Evolutionary conservation across 225 moss, liverwort and hornwort genomes (phyloP).

Genomic region (Anthoceros angustus): DNA sequence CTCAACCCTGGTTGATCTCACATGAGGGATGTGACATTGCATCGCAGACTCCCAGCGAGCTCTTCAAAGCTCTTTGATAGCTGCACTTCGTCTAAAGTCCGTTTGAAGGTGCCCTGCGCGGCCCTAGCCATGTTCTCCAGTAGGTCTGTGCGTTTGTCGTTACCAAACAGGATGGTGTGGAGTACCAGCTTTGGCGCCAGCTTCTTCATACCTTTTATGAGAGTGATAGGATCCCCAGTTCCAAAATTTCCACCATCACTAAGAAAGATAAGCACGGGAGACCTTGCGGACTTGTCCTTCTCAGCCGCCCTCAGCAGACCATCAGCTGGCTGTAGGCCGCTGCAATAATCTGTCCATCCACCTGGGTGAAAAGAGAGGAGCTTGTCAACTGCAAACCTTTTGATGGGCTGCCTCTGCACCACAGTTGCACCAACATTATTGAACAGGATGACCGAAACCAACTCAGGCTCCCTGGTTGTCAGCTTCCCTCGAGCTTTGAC

Average conservation of each 20-base stretch:
- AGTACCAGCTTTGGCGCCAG: slow-evolving; percentile 13
- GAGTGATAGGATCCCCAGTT: slow-evolving; percentile 7
- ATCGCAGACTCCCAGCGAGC: slow-evolving; percentile 21
- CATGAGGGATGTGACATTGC: slow-evolving; percentile 18
- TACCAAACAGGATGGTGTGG: slow-evolving; percentile 32
- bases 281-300: neutral
- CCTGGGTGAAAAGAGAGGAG: neutral
- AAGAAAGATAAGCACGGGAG: slow-evolving; percentile 20
- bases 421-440: neutral
- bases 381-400: slow-evolving; percentile 10
- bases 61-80: slow-evolving; percentile 18
- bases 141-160: slow-evolving; percentile 2
- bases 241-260: slow-evolving; percentile 27
- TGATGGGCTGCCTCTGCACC: slow-evolving; percentile 9
- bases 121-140: slow-evolving; percentile 22
- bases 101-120: slow-evolving; percentile 18
- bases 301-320: neutral
- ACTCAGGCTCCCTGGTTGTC: slow-evolving; percentile 4
- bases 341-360: slow-evolving; percentile 11
- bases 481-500: slow-evolving; percentile 8
- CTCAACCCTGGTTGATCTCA: neutral
- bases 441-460: slow-evolving; percentile 23
- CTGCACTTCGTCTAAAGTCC: slow-evolving; percentile 25
- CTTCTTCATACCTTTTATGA: slow-evolving; percentile 10
- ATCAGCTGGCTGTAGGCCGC: slow-evolving; percentile 6